These are phyloP conservation scores for Xylaria sp. DNA, from an alignment of 2,329 filamentous ascomycete genomes.

Conservation along the genomic window DNA sequence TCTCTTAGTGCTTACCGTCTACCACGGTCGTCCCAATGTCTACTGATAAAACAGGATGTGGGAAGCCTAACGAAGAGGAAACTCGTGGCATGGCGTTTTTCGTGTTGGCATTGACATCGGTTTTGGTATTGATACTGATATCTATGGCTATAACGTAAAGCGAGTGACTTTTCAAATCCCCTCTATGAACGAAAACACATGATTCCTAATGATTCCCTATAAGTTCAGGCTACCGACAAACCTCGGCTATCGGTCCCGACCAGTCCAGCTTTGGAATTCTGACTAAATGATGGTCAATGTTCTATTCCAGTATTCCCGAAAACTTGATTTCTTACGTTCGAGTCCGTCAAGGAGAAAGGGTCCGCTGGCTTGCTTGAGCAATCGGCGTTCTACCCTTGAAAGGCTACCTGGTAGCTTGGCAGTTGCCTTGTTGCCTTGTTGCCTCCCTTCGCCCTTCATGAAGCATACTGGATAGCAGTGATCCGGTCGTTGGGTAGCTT, in stretches of 20 bases:
- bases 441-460: constrained; percentile 17
- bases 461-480: constrained; percentile 8
- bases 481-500: constrained; percentile 16
- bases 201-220: neutral
- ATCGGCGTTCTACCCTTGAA: constrained; percentile 12
- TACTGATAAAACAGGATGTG: neutral
- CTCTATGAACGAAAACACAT: neutral
- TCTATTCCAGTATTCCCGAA: neutral
- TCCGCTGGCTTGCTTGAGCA: neutral
- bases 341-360: constrained; percentile 4
- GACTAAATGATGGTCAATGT: constrained; percentile 10
- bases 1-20: constrained; percentile 6
- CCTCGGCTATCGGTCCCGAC: neutral
- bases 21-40: neutral
- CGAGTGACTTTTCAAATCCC: constrained; percentile 14
- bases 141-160: constrained; percentile 11
- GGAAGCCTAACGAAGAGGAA: neutral
- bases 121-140: constrained; percentile 2
- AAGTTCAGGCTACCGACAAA: neutral
- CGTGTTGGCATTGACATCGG: neutral
- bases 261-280: constrained; percentile 7
- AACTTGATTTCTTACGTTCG: constrained; percentile 11
- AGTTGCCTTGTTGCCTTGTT: constrained; percentile 36
- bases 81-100: neutral
- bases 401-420: constrained; percentile 28